Base-by-base conservation (phyloP, 2,329 filamentous ascomycete species). In the Xylaria sp. region DNA sequence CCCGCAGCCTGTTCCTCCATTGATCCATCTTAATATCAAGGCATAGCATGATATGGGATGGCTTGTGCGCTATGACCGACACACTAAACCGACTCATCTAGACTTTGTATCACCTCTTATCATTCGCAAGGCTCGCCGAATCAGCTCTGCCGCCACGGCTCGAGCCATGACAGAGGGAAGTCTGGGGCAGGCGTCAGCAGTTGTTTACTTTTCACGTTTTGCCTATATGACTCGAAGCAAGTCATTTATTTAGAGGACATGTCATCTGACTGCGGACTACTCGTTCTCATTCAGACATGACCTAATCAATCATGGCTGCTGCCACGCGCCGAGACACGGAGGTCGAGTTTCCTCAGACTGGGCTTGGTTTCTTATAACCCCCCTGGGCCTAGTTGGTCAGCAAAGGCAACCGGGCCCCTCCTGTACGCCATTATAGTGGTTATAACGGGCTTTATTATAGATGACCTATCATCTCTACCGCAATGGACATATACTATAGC, bases 211-310 rank as follows among this genome's bases (percentile, higher is more conserved):
- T 56, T 68, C 39, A 55, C 46, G 52, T 70, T 74, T 71, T 71
- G 69, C 70, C 69, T 72, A 69, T 69, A 72, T 71, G 48, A 65
- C 63, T 28, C 23, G 39, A 60, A 62, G 65, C 61, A 69, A 64
- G 53, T 56, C 41, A 43, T 61, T 58, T 68, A 43, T 61, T 58
- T 68, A 63, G 45, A 67, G 34, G 52, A 65, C 48, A 48, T 46
- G 68, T 64, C 66, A 70, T 65, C 67, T 70, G 66, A 70, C 68
- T 70, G 69, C 69, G 70, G 60, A 68, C 64, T 56, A 53, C n/a
- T n/a, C n/a, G n/a, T 60, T 68, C 68, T 68, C 68, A 57, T 55
- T 58, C 41, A 50, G 68, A 59, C 60, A 71, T 62, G 63, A 58
- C 45, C 39, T 64, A 60, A 63, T 55, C 48, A 46, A 65, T 63